These are phyloP conservation scores for Vigna angularis DNA, from an alignment of 306 rosid genomes.

Conservation along the genomic window DNA sequence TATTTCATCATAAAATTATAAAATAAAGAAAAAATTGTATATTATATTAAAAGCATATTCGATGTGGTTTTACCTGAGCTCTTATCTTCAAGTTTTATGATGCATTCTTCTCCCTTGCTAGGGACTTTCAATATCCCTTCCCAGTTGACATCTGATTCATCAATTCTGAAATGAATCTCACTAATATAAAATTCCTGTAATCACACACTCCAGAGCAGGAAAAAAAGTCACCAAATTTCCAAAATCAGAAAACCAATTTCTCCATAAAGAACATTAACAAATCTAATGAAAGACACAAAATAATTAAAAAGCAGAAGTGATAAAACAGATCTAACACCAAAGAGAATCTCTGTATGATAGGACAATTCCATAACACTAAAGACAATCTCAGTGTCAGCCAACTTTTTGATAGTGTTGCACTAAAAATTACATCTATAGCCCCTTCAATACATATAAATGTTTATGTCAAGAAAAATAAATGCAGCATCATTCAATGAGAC, in stretches of 20 bases:
- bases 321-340: constrained; percentile 27
- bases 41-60: constrained; percentile 38
- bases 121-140: constrained; percentile 83
- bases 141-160: constrained; percentile 99
- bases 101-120: constrained; percentile 95
- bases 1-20: constrained; percentile 27
- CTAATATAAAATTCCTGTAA: constrained; percentile 40
- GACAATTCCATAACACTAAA: constrained; percentile 59
- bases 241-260: constrained; percentile 33
- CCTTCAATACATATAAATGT: neutral
- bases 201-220: constrained; percentile 17
- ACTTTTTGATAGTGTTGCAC: neutral
- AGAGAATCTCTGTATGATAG: constrained; percentile 37
- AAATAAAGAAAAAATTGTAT: neutral
- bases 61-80: constrained; percentile 64
- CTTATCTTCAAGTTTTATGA: constrained; percentile 93
- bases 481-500: neutral
- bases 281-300: constrained; percentile 22
- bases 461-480: neutral
- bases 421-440: constrained; percentile 17
- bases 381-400: constrained; percentile 24
- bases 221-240: constrained; percentile 1
- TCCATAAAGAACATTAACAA: constrained; percentile 5
- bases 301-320: constrained; percentile 6
- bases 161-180: constrained; percentile 79